Evolutionary conservation across 768 basidiomycete genomes (phyloP).

Genomic region (Suillus variegatus): DNA sequence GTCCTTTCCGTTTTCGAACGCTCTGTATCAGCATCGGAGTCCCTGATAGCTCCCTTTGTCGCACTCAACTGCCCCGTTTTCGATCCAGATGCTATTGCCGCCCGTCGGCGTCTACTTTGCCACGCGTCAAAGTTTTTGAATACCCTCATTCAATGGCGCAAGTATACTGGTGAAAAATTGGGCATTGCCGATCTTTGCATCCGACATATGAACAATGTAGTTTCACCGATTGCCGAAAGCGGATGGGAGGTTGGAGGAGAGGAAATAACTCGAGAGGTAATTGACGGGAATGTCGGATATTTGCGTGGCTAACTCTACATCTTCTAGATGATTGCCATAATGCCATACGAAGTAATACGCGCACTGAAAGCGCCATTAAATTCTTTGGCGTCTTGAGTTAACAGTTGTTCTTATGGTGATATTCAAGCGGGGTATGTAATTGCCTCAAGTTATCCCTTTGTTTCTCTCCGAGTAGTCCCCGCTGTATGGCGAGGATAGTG

Average conservation of each 20-base stretch:
- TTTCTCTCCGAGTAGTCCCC: constrained; percentile 23
- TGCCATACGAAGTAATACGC: constrained; percentile 28
- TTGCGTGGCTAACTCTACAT: constrained; percentile 3
- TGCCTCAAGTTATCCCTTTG: constrained; percentile 2
- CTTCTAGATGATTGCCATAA: constrained; percentile 23
- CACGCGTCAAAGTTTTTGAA: constrained; percentile 70
- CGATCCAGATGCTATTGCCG: constrained; percentile 73
- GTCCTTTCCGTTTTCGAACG: constrained; percentile 52
- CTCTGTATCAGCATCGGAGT: constrained; percentile 53
- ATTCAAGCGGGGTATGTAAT: constrained; percentile 2
- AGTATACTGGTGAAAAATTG: constrained; percentile 62
- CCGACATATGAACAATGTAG: constrained; percentile 56
- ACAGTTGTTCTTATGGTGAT: constrained; percentile 14
- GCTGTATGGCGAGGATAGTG: constrained; percentile 37
- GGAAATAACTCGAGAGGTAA: constrained; percentile 60
- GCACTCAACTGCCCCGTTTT: constrained; percentile 51
- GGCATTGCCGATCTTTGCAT: constrained; percentile 55
- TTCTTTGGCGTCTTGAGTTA: constrained; percentile 11
- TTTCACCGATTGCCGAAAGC: constrained; percentile 66
- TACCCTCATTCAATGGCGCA: constrained; percentile 77
- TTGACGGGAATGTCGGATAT: constrained; percentile 13
- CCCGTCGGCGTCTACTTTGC: constrained; percentile 68
- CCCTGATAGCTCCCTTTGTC: constrained; percentile 51
- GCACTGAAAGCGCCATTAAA: constrained; percentile 19
- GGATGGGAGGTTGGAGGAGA: constrained; percentile 91